A percentile compares a stretch with the other conserved stretches of the same genome.
Conservation (phyloP, 2,329 filamentous ascomycete species). For the Cladobotryum protrusum region DNA sequence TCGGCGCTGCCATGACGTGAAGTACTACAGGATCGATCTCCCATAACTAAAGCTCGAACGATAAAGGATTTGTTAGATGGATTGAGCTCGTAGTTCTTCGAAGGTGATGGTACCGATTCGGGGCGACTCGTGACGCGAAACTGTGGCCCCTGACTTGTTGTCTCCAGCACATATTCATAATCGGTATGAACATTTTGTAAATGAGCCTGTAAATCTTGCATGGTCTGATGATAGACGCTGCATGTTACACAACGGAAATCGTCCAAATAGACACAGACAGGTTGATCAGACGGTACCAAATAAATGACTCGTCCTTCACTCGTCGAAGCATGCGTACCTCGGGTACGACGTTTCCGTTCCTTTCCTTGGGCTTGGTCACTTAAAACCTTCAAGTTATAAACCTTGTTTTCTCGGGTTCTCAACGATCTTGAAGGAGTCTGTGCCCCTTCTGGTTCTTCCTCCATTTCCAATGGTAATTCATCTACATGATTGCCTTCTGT, state of each 20-base stretch:
- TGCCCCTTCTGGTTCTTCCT: conserved; percentile 41
- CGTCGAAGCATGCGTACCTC: conserved; percentile 18
- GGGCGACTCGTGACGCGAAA: conserved; percentile 33
- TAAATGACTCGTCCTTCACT: conserved; percentile 42
- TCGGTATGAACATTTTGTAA: conserved; percentile 39
- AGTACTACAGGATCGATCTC: conserved; percentile 41
- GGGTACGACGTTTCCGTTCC: conserved; percentile 36
- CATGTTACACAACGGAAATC: conserved; percentile 48
- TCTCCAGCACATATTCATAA: conserved; percentile 37
- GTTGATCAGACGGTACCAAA: conserved; percentile 37
- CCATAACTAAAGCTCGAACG: conserved; percentile 36
- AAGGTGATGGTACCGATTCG: conserved; percentile 23
- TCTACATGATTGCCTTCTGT: conserved; percentile 15
- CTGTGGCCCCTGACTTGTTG: conserved; percentile 30
- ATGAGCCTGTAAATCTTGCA: conserved; percentile 44
- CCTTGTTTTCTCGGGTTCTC: conserved; percentile 41
- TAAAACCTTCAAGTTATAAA: conserved; percentile 55
- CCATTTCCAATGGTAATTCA: conserved; percentile 29
- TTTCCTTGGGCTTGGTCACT: conserved; percentile 52
- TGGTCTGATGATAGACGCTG: conserved; percentile 39
- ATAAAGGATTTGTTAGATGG: conserved; percentile 38
- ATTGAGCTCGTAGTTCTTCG: conserved; percentile 37
- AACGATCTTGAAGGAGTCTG: conserved; percentile 47
- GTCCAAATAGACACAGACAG: conserved; percentile 40
- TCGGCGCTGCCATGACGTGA: conserved; percentile 36